phyloP scores from a whole-genome alignment of 1,284 basidiomycete species.

The Pseudozyma hubeiensis region DNA sequence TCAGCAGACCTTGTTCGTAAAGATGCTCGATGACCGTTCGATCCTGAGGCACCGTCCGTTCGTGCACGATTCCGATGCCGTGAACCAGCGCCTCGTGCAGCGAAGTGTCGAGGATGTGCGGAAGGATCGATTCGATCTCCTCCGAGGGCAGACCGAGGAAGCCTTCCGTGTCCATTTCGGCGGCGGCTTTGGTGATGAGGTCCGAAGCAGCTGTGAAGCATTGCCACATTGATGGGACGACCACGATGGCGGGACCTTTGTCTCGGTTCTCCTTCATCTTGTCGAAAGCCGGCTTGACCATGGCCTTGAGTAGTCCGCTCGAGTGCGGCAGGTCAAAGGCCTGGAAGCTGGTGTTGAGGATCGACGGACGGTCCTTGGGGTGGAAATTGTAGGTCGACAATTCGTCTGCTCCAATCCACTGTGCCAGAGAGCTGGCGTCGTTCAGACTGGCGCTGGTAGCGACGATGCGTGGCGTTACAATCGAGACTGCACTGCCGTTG shows the following conservation, averaged over 20 bases:
- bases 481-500: background rate
- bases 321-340: constrained; percentile 90
- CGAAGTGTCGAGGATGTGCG: constrained; percentile 76
- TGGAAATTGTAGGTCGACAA: constrained; percentile 81
- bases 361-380: constrained; percentile 84
- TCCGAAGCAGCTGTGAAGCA: constrained; percentile 83
- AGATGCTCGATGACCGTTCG: constrained; percentile 83
- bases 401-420: constrained; percentile 83
- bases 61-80: constrained; percentile 88
- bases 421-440: constrained; percentile 82
- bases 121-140: constrained; percentile 75
- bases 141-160: constrained; percentile 75
- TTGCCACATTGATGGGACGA: constrained; percentile 87
- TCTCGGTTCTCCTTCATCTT: constrained; percentile 72
- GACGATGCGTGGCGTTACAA: constrained; percentile 74
- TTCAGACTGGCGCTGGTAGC: constrained; percentile 83
- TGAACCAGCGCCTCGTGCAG: constrained; percentile 83
- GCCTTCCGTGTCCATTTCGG: constrained; percentile 78
- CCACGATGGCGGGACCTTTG: constrained; percentile 77
- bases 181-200: constrained; percentile 86
- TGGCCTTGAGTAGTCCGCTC: constrained; percentile 85
- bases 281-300: constrained; percentile 88
- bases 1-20: constrained; percentile 82
- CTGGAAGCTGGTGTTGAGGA: constrained; percentile 78
- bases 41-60: constrained; percentile 79